Percentiles rank a stretch among this genome's conserved stretches.
These are phyloP conservation scores for Claviceps sp. DNA, from an alignment of 2,329 filamentous ascomycete species.

Conservation along the genomic window DNA sequence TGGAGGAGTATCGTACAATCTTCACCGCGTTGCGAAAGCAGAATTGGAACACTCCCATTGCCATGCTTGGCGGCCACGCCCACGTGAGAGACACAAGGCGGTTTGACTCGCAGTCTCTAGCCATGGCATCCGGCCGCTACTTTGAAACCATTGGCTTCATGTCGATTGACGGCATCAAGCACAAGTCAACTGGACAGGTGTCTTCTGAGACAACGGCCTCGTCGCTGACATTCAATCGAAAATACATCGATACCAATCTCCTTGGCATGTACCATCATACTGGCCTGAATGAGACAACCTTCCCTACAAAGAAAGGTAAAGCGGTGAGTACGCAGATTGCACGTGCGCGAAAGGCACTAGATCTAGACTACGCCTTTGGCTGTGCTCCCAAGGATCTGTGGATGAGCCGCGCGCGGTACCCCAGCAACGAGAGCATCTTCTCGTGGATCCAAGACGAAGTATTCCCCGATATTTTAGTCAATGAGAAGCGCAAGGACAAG, in stretches of 20 bases:
- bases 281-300: conserved; percentile 54
- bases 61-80: conserved; percentile 81
- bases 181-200: conserved; percentile 12
- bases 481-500: conserved; percentile 41
- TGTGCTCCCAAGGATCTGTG: conserved; percentile 72
- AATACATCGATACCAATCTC: conserved; percentile 91
- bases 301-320: conserved; percentile 61
- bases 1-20: conserved; percentile 63
- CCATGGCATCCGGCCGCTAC: conserved; percentile 77
- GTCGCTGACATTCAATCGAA: conserved; percentile 51
- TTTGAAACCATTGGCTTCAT: conserved; percentile 93
- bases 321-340: conserved; percentile 60
- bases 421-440: conserved; percentile 62
- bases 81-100: conserved; percentile 76
- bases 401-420: conserved; percentile 68
- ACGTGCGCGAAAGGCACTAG: conserved; percentile 52
- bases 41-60: conserved; percentile 73
- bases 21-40: conserved; percentile 64
- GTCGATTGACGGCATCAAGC: conserved; percentile 57
- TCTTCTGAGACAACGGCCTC: conserved; percentile 21
- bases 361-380: conserved; percentile 63
- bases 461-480: conserved; percentile 52
- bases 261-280: conserved; percentile 75
- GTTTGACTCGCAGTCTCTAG: conserved; percentile 67
- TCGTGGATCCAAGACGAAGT: conserved; percentile 66